A percentile compares a stretch with the other conserved stretches of the same genome.
phyloP scores from a whole-genome alignment of 2,329 filamentous ascomycete genomes.

The Beauveria bassiana region DNA sequence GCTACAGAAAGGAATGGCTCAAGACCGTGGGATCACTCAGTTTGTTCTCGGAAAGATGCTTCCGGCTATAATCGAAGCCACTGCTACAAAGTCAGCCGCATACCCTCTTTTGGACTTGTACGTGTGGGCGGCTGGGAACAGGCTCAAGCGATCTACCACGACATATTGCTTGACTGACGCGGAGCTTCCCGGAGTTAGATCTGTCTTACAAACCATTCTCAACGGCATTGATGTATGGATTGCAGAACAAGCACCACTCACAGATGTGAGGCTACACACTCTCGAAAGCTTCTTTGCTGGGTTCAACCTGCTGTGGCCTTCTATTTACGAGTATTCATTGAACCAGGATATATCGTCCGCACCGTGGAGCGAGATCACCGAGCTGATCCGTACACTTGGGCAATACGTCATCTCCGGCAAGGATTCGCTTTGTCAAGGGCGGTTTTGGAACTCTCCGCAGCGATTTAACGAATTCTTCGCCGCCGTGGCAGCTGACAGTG shows the following conservation, averaged over 20 bases:
- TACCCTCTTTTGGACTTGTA: slow-evolving; percentile 47
- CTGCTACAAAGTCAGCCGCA: slow-evolving; percentile 25
- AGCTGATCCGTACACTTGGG: not conserved
- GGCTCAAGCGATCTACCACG: slow-evolving; percentile 23
- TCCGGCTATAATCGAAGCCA: slow-evolving; percentile 40
- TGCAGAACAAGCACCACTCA: slow-evolving; percentile 1
- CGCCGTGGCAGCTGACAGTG: not conserved
- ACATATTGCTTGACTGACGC: slow-evolving; percentile 12
- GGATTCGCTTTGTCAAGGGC: not conserved
- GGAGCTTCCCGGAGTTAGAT: not conserved
- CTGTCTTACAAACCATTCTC: slow-evolving; percentile 16
- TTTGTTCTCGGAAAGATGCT: slow-evolving; percentile 48
- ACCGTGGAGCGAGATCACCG: not conserved
- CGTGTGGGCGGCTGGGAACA: slow-evolving; percentile 30
- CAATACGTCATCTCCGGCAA: not conserved
- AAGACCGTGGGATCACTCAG: slow-evolving; percentile 31
- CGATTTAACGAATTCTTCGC: slow-evolving; percentile 10
- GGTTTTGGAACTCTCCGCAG: not conserved
- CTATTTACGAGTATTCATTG: slow-evolving; percentile 14
- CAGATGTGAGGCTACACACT: slow-evolving; percentile 18
- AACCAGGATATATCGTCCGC: not conserved
- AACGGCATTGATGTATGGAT: slow-evolving; percentile 15
- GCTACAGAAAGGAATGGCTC: slow-evolving; percentile 38
- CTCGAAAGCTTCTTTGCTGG: slow-evolving; percentile 15
- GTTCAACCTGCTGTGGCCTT: slow-evolving; percentile 15